These are phyloP conservation scores for Rhynchospora tenuis DNA, from an alignment of 176 grass and related monocot species.

Conservation along the genomic window DNA sequence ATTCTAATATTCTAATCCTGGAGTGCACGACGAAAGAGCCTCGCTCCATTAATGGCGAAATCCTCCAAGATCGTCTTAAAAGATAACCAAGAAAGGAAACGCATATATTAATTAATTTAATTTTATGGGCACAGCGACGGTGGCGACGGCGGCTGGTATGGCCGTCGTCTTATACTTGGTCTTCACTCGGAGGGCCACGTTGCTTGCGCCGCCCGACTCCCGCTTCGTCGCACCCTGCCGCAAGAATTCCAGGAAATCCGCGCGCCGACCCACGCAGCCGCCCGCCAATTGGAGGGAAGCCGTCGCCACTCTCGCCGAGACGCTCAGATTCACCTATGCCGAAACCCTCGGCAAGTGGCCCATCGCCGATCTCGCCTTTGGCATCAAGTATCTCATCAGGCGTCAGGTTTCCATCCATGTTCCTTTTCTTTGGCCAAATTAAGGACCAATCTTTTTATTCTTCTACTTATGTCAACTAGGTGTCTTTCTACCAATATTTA, in stretches of 20 bases:
- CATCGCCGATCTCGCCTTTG: constrained; percentile 90
- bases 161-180: constrained; percentile 84
- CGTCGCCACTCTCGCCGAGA: constrained; percentile 74
- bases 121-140: constrained; percentile 80
- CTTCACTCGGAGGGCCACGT: constrained; percentile 50
- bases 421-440: too few relatives aligned
- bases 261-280: constrained; percentile 57
- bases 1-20: not conserved
- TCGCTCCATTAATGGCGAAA: constrained; percentile 28
- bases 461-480: constrained; percentile 87
- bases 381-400: constrained; percentile 96
- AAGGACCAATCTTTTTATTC: too few relatives aligned
- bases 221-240: constrained; percentile 23
- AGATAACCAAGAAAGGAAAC: not conserved
- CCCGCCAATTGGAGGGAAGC: constrained; percentile 94
- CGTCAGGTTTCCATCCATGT: constrained; percentile 81
- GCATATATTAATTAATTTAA: too few relatives aligned
- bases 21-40: not conserved
- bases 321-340: constrained; percentile 86
- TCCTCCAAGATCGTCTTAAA: not conserved
- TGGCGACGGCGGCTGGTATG: constrained; percentile 86
- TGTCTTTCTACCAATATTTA: not conserved
- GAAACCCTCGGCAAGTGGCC: constrained; percentile 99
- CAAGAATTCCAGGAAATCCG: constrained; percentile 27
- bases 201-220: constrained; percentile 41